phyloP scores from a whole-genome alignment of 345 rosid genomes.

The Linum usitatissimum region DNA sequence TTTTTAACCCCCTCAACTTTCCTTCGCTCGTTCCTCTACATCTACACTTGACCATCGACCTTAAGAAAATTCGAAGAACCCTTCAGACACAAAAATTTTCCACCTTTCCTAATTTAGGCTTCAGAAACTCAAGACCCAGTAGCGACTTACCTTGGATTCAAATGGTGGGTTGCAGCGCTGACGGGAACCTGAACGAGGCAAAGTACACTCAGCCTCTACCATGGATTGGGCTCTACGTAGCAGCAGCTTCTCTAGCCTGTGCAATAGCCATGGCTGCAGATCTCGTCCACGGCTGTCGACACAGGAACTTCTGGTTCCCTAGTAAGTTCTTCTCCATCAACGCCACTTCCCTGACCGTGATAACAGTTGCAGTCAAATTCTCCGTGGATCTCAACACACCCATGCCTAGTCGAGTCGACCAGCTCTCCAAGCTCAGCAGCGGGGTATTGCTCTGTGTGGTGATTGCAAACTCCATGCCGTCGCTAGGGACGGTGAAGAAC shows the following conservation, averaged over 20 bases:
- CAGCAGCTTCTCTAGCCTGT: constrained; percentile 58
- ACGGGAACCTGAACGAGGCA: constrained; percentile 49
- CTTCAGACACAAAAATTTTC: neutral
- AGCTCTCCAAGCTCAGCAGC: constrained; percentile 83
- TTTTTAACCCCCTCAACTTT: neutral
- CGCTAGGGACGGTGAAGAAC: constrained; percentile 63
- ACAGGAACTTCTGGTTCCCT: constrained; percentile 64
- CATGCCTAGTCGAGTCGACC: constrained; percentile 76
- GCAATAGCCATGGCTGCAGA: constrained; percentile 66
- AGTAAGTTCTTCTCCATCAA: constrained; percentile 60
- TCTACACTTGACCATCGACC: neutral
- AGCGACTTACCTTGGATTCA: neutral
- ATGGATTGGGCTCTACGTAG: constrained; percentile 77
- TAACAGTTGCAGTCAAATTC: constrained; percentile 58
- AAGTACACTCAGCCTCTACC: constrained; percentile 66
- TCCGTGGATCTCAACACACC: constrained; percentile 85
- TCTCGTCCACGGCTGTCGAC: constrained; percentile 45
- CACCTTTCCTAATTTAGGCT: neutral
- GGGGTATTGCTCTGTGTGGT: constrained; percentile 56
- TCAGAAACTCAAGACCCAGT: neutral
- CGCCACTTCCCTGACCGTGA: constrained; percentile 65
- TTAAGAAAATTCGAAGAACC: neutral
- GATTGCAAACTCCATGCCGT: constrained; percentile 84
- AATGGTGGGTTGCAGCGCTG: constrained; percentile 47
- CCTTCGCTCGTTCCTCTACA: neutral